Evolutionary conservation across 2,329 filamentous ascomycete genomes (phyloP).

Genomic region (Fusarium nodosum): DNA sequence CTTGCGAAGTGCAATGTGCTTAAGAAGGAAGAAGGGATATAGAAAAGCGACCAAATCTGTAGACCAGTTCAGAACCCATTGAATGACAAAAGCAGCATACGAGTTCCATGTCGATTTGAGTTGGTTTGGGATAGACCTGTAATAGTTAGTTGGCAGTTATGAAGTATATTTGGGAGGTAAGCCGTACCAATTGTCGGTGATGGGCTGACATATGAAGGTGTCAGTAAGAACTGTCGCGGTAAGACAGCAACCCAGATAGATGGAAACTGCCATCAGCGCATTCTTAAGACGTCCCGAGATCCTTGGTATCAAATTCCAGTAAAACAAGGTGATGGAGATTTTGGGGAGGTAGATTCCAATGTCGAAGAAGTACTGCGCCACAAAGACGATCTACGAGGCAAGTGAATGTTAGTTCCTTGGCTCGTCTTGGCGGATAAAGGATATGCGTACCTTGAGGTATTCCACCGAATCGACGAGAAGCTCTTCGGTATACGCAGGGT

Average conservation of each 20-base stretch:
- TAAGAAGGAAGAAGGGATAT: constrained; percentile 21
- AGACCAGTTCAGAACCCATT: constrained; percentile 25
- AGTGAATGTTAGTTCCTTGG: background rate
- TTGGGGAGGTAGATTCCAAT: constrained; percentile 26
- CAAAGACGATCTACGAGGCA: constrained; percentile 7
- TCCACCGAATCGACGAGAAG: constrained; percentile 7
- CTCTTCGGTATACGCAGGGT: constrained; percentile 4
- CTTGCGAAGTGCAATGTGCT: constrained; percentile 12
- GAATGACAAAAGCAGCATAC: constrained; percentile 13
- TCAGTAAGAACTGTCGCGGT: constrained; percentile 17
- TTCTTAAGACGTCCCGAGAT: constrained; percentile 5
- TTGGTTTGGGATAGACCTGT: constrained; percentile 25
- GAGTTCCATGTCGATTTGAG: constrained; percentile 23
- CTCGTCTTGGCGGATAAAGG: too few species aligned
- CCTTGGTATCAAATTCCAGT: constrained; percentile 22
- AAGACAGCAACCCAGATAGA: constrained; percentile 8
- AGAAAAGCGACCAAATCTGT: constrained; percentile 16
- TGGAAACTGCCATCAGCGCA: background rate
- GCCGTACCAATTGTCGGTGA: constrained; percentile 17
- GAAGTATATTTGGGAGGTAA: accelerated
- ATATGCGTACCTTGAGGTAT: constrained; percentile 16
- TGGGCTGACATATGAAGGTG: constrained; percentile 14
- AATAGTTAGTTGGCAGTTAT: accelerated
- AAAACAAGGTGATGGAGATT: constrained; percentile 24
- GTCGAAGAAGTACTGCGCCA: constrained; percentile 22